Evolutionary conservation across 768 basidiomycete species (phyloP).

Genomic region (Pulveroboletus frians): DNA sequence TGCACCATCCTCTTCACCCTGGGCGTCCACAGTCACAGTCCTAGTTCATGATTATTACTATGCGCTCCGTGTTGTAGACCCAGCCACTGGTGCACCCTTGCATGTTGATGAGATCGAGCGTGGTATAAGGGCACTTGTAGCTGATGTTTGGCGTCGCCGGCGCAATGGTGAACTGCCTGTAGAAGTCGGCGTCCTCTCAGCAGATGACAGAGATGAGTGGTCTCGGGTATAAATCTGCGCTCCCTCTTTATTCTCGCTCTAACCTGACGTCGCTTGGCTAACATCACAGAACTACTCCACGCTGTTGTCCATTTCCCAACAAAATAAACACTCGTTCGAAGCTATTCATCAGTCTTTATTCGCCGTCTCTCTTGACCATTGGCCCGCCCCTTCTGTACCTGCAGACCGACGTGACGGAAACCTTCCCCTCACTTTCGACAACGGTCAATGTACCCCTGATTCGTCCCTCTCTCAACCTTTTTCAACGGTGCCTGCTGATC

Average conservation of each 20-base stretch:
- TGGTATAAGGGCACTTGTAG: conserved; percentile 40
- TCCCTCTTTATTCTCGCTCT: not conserved
- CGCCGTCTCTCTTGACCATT: conserved; percentile 75
- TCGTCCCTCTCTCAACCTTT: not conserved
- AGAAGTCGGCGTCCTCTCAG: conserved; percentile 66
- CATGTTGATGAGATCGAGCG: conserved; percentile 40
- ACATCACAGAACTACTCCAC: conserved; percentile 54
- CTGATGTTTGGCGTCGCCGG: conserved; percentile 54
- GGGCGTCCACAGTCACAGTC: conserved; percentile 55
- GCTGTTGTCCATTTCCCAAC: conserved; percentile 60
- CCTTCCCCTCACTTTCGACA: conserved; percentile 34
- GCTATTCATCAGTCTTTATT: conserved; percentile 73
- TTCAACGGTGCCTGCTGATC: conserved; percentile 16
- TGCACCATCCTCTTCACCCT: conserved; percentile 34
- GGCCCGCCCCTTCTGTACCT: conserved; percentile 37
- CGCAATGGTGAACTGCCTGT: conserved; percentile 51
- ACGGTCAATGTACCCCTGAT: conserved; percentile 8
- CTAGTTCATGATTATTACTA: conserved; percentile 79
- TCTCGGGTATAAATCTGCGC: conserved; percentile 46
- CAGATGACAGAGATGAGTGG: conserved; percentile 82
- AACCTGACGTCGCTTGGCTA: not conserved
- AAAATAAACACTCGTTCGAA: conserved; percentile 56
- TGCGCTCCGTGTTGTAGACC: conserved; percentile 55
- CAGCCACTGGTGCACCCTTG: conserved; percentile 28
- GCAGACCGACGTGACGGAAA: conserved; percentile 14